A percentile compares a stretch with the other conserved stretches of the same genome.
Conservation (phyloP, 2,329 filamentous ascomycete species). For the Colletotrichum siamense region DNA sequence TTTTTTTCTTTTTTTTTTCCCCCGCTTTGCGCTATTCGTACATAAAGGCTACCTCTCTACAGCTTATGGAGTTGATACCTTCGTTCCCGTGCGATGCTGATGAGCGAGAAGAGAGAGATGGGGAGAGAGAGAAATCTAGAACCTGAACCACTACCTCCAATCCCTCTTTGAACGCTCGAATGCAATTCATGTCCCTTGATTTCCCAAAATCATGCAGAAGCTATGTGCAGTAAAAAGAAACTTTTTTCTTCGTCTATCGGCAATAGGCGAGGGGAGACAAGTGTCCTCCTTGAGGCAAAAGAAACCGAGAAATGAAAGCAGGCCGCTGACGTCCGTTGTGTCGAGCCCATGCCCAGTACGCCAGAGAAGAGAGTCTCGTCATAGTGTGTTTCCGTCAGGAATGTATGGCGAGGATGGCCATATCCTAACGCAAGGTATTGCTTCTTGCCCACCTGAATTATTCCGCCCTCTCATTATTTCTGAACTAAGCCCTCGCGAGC, state of each 20-base stretch:
- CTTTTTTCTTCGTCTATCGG: slow-evolving; percentile 23
- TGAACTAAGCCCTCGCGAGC: neutral
- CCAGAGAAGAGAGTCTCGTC: slow-evolving; percentile 11
- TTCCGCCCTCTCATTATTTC: neutral
- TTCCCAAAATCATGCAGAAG: slow-evolving; percentile 14
- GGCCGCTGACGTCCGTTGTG: neutral
- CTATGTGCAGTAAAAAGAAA: slow-evolving; percentile 20
- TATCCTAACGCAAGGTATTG: neutral
- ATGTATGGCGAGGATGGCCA: neutral
- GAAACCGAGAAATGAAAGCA: neutral
- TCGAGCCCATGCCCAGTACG: slow-evolving; percentile 4
- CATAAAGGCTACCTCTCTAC: neutral
- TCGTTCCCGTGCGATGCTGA: neutral
- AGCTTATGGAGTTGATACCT: neutral
- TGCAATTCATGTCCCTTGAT: slow-evolving; percentile 12
- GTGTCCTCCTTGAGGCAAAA: neutral
- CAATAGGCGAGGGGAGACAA: neutral
- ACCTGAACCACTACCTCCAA: slow-evolving; percentile 8
- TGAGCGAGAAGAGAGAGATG: neutral
- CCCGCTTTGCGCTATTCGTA: slow-evolving; percentile 3
- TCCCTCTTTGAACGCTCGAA: slow-evolving; percentile 18
- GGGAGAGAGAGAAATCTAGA: slow-evolving; percentile 1
- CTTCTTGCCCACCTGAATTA: neutral
- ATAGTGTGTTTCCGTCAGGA: neutral
- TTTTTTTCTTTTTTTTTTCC: neutral